Conservation (phyloP, 2,329 filamentous ascomycete genomes). For the Coniochaeta hoffmannii region DNA sequence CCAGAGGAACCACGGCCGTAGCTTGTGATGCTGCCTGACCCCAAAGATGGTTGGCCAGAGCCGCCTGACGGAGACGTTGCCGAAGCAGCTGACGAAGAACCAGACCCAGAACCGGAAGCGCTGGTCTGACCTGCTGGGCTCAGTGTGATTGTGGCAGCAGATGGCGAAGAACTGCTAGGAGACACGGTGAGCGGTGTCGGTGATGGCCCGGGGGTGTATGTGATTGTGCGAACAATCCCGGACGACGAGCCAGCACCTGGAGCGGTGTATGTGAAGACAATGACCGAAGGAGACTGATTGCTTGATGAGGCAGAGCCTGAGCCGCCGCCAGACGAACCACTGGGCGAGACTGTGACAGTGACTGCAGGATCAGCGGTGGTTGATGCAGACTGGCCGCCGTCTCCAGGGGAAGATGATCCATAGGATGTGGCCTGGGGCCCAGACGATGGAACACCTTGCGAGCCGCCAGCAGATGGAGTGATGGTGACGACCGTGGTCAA, state of each 20-base stretch:
- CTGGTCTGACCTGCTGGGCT: neutral
- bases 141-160: neutral
- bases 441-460: neutral
- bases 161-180: neutral
- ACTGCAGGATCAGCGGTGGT: neutral
- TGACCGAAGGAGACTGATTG: constrained; percentile 2
- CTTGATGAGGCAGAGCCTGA: neutral
- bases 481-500: constrained; percentile 14
- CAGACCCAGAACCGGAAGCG: neutral
- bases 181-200: constrained; percentile 2
- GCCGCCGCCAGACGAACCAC: neutral
- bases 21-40: neutral
- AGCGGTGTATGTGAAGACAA: constrained; percentile 12
- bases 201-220: constrained; percentile 10
- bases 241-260: constrained; percentile 7
- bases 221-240: constrained; percentile 9
- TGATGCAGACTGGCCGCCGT: neutral
- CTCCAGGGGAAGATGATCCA: neutral
- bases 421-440: neutral
- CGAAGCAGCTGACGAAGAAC: neutral
- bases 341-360: neutral
- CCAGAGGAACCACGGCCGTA: neutral
- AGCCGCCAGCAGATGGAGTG: constrained; percentile 4
- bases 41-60: neutral
- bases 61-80: neutral